Conservation (phyloP, 2,329 filamentous ascomycete species). For the Botrytis hyacinthi region DNA sequence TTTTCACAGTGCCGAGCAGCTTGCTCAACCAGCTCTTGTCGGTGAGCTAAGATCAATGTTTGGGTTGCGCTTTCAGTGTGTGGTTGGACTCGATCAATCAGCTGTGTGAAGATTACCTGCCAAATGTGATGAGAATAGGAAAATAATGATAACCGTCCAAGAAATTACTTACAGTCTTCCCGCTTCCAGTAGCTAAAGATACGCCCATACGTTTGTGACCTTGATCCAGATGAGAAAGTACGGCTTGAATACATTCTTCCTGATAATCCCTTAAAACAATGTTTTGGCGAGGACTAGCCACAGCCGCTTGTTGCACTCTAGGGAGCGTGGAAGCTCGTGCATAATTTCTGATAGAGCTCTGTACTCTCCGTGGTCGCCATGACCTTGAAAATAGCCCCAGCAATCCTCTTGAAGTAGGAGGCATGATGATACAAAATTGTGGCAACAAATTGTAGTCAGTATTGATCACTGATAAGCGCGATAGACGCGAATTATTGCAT, state of each 20-base stretch:
- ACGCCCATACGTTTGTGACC: constrained; percentile 80
- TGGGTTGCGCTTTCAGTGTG: constrained; percentile 59
- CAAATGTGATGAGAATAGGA: constrained; percentile 1
- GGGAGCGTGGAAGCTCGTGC: constrained; percentile 23
- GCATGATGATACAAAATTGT: constrained; percentile 28
- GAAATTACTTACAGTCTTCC: constrained; percentile 68
- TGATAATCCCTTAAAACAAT: constrained; percentile 78
- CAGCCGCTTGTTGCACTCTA: constrained; percentile 1
- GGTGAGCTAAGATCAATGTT: constrained; percentile 88
- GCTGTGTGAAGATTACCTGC: constrained; percentile 91
- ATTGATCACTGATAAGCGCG: constrained; percentile 1
- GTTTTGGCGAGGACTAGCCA: constrained; percentile 23
- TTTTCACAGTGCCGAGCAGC: constrained; percentile 79
- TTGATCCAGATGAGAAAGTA: constrained; percentile 63
- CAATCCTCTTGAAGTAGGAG: constrained; percentile 35
- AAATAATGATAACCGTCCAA: background rate
- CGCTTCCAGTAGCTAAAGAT: constrained; percentile 82
- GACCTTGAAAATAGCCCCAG: constrained; percentile 14
- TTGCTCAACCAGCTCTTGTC: constrained; percentile 91
- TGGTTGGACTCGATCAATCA: constrained; percentile 73
- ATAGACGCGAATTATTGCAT: background rate
- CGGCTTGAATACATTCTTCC: constrained; percentile 84
- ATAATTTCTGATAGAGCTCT: constrained; percentile 15
- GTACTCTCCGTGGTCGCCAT: background rate
- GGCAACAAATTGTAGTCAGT: background rate